Evolutionary conservation across 208 protist genomes (phyloP), one percentile per base, ranked within the genome.

Genomic region (Leishmania mexicana): DNA sequence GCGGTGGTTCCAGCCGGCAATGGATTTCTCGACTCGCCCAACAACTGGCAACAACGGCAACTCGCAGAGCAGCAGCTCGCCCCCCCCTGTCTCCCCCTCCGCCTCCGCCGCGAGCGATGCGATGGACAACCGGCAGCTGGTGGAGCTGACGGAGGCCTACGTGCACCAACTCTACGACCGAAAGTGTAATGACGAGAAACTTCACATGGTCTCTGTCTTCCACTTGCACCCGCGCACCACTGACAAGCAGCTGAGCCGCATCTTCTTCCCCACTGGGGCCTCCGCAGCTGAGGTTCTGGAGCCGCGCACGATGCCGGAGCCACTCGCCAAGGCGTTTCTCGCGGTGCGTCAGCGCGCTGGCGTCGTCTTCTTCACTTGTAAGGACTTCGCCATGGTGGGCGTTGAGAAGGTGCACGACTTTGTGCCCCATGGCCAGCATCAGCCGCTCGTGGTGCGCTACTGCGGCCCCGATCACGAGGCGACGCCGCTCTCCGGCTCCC

Each of bases 371-470:
- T 97, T 95, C 62, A 42, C 78, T 8, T 85, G 82, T 31, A 91
- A 91, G 57, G 88, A 87, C 60, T 94, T 93, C 79, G 94, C 93
- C 31, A 88, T 90, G 84, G 85, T 95, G 10, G 94, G 88, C 7
- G 90, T 96, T 21, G 89, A 97, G 81, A 97, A 95, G 79, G 86
- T 95, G 15, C 77, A 96, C 85, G 83, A 96, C 79, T 97, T 97
- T 81, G 92, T 94, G 10, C 92, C 94, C 11, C 82, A 93, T 65
- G 85, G 92, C 38, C 94, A 97, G 77, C 90, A 94, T 76, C 88
- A 96, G 79, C 88, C 87, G 57, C 88, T 97, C 7, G 75, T 83
- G 31, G 94, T 95, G 72, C 87, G 85, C 0, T 96, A 95, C 86
- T 96, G 90, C 81, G 88, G 89, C 19, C 90, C 87, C 0, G 90